phyloP scores from a whole-genome alignment of 306 rosid genomes.

The Cercis canadensis region DNA sequence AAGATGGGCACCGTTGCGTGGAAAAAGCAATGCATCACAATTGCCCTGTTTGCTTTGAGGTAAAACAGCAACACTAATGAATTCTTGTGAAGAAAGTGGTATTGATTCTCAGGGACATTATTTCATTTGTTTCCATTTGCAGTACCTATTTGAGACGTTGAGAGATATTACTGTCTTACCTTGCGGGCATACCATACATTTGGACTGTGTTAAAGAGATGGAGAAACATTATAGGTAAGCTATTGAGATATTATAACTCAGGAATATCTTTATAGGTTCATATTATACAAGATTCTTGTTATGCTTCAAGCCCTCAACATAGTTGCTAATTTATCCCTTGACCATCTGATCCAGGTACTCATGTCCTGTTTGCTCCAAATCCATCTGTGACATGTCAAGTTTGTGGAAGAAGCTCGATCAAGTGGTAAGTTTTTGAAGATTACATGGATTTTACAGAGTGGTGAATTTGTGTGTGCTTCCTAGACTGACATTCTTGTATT shows the following conservation, averaged over 20 bases:
- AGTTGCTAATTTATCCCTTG: slow-evolving; percentile 17
- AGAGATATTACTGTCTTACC: slow-evolving; percentile 71
- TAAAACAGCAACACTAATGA: background rate
- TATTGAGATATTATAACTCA: background rate
- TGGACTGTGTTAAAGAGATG: slow-evolving; percentile 82
- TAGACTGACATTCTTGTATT: slow-evolving; percentile 30
- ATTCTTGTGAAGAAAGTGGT: background rate
- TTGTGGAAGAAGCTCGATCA: slow-evolving; percentile 68
- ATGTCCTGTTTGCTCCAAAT: slow-evolving; percentile 84
- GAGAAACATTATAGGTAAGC: slow-evolving; percentile 68
- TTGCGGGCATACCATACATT: slow-evolving; percentile 90
- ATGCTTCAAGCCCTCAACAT: too few relatives aligned
- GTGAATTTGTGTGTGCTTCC: background rate
- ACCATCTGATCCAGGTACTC: slow-evolving; percentile 52
- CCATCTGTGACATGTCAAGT: slow-evolving; percentile 68
- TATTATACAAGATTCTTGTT: background rate
- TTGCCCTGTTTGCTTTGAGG: slow-evolving; percentile 68
- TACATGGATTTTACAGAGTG: background rate
- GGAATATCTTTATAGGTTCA: background rate
- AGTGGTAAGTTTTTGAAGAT: slow-evolving; percentile 50
- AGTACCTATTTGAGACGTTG: slow-evolving; percentile 80
- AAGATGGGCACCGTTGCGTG: slow-evolving; percentile 51
- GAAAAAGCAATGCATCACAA: slow-evolving; percentile 65
- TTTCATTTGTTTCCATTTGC: slow-evolving; percentile 35
- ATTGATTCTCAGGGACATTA: slow-evolving; percentile 13